Percentiles rank a stretch among this genome's conserved stretches.
phyloP scores from a whole-genome alignment of 495 filamentous ascomycete species.

The Astrothelium macrocarpum region DNA sequence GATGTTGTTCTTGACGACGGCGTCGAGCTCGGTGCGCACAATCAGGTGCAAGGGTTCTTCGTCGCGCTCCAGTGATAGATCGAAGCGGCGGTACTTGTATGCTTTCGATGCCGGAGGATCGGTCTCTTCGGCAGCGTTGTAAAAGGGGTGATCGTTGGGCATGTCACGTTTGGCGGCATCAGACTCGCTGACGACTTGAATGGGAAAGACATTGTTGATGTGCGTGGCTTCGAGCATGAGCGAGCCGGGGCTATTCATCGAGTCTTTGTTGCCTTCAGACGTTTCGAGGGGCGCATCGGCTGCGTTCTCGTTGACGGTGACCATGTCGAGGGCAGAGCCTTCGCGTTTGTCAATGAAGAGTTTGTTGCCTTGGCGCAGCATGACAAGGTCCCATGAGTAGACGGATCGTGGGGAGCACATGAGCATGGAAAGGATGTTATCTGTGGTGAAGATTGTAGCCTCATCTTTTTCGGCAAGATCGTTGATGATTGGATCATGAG shows the following conservation, averaged over 20 bases:
- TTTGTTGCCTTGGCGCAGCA: conserved; percentile 82
- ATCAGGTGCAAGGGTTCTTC: conserved; percentile 87
- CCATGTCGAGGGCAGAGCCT: conserved; percentile 84
- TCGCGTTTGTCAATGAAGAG: conserved; percentile 98
- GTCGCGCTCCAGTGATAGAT: conserved; percentile 79
- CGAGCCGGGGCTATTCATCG: conserved; percentile 81
- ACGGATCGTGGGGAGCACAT: conserved; percentile 95
- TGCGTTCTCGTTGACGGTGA: conserved; percentile 98
- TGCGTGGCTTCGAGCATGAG: conserved; percentile 94
- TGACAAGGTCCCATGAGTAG: conserved; percentile 96
- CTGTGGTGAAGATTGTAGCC: conserved; percentile 92
- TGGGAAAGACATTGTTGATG: conserved; percentile 98
- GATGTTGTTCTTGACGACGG: conserved; percentile 85
- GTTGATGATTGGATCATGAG: conserved; percentile 91
- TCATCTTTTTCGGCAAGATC: conserved; percentile 94
- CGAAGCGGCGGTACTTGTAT: conserved; percentile 96
- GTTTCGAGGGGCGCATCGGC: conserved; percentile 86
- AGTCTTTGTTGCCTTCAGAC: conserved; percentile 85
- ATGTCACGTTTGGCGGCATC: conserved; percentile 68
- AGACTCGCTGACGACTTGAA: conserved; percentile 82
- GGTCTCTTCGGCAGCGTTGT: conserved; percentile 84
- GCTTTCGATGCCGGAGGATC: conserved; percentile 89
- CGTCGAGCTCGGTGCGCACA: conserved; percentile 93
- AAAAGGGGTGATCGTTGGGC: conserved; percentile 89
- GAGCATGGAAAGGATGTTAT: conserved; percentile 95